These are phyloP conservation scores for Podaxis carcinomalis DNA, from an alignment of 768 basidiomycete genomes.

Conservation along the genomic window DNA sequence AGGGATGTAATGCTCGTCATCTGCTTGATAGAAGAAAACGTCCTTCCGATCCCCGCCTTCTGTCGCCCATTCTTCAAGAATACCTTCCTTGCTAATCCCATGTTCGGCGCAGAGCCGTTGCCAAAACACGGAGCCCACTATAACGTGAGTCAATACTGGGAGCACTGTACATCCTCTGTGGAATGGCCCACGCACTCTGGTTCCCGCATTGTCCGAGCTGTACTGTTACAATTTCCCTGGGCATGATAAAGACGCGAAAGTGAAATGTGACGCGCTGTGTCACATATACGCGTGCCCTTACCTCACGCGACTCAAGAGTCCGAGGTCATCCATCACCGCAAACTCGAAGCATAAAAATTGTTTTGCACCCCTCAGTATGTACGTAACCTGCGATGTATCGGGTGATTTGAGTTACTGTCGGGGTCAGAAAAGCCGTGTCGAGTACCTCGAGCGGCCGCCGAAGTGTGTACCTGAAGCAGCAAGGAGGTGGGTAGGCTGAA, in stretches of 20 bases:
- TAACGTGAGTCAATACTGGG: background rate
- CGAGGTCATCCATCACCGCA: background rate
- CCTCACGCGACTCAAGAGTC: background rate
- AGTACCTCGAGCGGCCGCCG: too few species aligned
- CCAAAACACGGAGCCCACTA: conserved; percentile 98
- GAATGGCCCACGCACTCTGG: conserved; percentile 51
- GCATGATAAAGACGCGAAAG: conserved; percentile 39
- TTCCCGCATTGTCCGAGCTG: conserved; percentile 93
- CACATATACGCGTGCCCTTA: background rate
- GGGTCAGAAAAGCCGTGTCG: too few species aligned
- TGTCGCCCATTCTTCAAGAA: conserved; percentile 95
- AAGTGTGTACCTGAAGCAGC: too few species aligned
- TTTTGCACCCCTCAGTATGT: too few species aligned
- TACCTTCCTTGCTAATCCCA: conserved; percentile 93
- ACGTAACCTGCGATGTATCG: background rate
- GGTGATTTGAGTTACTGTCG: background rate
- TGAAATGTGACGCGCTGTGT: background rate
- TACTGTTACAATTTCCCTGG: conserved; percentile 79
- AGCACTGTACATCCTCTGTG: background rate
- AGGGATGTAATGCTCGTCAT: conserved; percentile 98
- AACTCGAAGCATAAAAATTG: background rate
- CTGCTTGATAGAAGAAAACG: conserved; percentile 99
- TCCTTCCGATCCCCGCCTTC: conserved; percentile 97
- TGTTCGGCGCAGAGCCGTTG: conserved; percentile 97
- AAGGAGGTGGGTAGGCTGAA: too few species aligned